These are phyloP conservation scores for Areca catechu DNA, from an alignment of 176 grass and related monocot genomes.

Conservation along the genomic window DNA sequence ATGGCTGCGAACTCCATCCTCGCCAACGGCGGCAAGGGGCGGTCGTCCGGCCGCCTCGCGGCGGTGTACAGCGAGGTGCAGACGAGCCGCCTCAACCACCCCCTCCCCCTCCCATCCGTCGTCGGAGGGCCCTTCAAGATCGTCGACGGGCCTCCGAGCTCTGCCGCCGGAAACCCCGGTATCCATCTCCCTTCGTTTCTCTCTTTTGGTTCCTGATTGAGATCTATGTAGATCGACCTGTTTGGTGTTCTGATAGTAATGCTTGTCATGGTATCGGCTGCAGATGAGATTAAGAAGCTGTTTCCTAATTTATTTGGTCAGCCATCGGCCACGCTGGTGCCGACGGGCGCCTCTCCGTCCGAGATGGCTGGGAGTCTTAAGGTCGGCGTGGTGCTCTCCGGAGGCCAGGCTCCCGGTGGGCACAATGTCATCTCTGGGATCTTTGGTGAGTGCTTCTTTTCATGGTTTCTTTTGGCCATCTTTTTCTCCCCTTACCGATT, in stretches of 20 bases:
- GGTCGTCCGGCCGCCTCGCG: slow-evolving; percentile 33
- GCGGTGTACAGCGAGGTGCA: slow-evolving; percentile 96
- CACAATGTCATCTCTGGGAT: slow-evolving; percentile 99
- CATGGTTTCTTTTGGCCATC: background rate
- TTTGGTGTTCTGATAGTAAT: background rate
- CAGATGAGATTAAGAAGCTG: slow-evolving; percentile 93
- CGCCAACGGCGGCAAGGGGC: slow-evolving; percentile 43
- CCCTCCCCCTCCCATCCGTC: slow-evolving; percentile 69
- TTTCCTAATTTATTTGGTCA: slow-evolving; percentile 78
- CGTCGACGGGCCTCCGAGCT: slow-evolving; percentile 60
- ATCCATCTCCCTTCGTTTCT: background rate
- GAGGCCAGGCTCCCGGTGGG: slow-evolving; percentile 80
- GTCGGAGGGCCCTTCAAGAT: slow-evolving; percentile 44
- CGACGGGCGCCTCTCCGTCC: slow-evolving; percentile 20
- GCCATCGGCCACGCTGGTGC: slow-evolving; percentile 60
- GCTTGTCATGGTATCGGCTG: background rate
- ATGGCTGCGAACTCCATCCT: slow-evolving; percentile 29
- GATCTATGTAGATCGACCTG: no score
- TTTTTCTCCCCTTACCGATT: no score
- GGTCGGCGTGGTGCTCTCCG: slow-evolving; percentile 85
- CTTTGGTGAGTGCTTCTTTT: slow-evolving; percentile 47
- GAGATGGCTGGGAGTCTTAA: slow-evolving; percentile 29
- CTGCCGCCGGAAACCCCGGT: slow-evolving; percentile 69
- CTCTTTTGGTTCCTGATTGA: background rate
- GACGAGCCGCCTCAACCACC: slow-evolving; percentile 71